phyloP scores from a whole-genome alignment of 805 yeast genomes.

The Candida pseudoglaebosa region DNA sequence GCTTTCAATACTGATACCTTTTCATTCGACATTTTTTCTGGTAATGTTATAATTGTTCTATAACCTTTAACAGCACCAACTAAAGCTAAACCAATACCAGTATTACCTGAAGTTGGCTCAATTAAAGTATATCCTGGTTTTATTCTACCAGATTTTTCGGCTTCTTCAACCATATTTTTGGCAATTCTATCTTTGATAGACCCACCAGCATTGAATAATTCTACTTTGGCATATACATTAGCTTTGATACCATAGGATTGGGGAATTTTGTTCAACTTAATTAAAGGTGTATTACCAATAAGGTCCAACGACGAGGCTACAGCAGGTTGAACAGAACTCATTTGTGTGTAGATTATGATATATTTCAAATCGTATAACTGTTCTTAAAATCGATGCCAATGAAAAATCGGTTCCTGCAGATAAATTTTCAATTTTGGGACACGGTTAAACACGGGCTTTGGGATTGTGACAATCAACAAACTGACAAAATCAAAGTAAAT shows the following conservation, averaged over 20 bases:
- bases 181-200: slow-evolving; percentile 89
- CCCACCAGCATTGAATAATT: slow-evolving; percentile 85
- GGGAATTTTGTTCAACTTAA: slow-evolving; percentile 71
- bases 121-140: slow-evolving; percentile 84
- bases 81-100: slow-evolving; percentile 86
- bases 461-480: no score
- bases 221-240: slow-evolving; percentile 67
- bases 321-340: slow-evolving; percentile 31
- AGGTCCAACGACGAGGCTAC: slow-evolving; percentile 60
- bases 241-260: slow-evolving; percentile 74
- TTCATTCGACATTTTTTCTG: slow-evolving; percentile 90
- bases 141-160: slow-evolving; percentile 71
- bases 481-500: no score
- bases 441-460: no score
- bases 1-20: slow-evolving; percentile 86
- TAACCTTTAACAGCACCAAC: slow-evolving; percentile 86
- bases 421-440: no score
- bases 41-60: slow-evolving; percentile 81
- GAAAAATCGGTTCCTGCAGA: no score
- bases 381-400: no score
- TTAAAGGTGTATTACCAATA: slow-evolving; percentile 83
- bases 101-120: slow-evolving; percentile 89
- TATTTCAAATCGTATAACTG: no score
- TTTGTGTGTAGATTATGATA: neutral
- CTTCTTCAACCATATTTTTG: slow-evolving; percentile 79